Evolutionary conservation across 2,329 filamentous ascomycete genomes (phyloP), one percentile per base, ranked within the genome.

Genomic region (Fonsecaea erecta): DNA sequence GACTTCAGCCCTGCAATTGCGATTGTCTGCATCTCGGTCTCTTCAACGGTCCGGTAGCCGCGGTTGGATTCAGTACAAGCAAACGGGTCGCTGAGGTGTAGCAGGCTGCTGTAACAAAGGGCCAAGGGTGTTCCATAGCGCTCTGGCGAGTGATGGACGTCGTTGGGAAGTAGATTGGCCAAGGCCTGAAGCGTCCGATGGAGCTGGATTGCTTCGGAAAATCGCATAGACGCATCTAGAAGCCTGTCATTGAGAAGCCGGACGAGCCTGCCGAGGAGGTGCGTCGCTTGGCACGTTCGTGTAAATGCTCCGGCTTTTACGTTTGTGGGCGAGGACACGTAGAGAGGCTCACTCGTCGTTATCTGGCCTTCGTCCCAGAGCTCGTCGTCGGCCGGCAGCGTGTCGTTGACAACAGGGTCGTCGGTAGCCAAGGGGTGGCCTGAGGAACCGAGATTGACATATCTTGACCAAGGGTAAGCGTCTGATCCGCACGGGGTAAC

Each of bases 11-110:
- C 71, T 14, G 61, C 68, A 46, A 77, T 75, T 6, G 72, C 66
- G 28, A 74, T 72, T 30, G 75, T 71, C 62, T 77, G 76, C 71
- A 77, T 75, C 43, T 74, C 68, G 1, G 75, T 73, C 63, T 77
- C 74, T 54, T 73, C 71, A 28, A 76, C 73, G 14, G 74, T 73
- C 9, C 66, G 69, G 14, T 71, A 67, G 30, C 71, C 72, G 6
- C 68, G 60, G 18, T 69, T 68, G 8, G 71, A 65, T 52, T 75
- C 73, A 1, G 74, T 74, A 64, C 76, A 77, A 43, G 68, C 65
- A 64, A 76, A 77, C 1, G 68, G 68, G 60, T 77, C 75, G 59
- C 73, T 77, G 3, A 77, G 70, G 24, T 71, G 72, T 21, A 77
- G 65, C 1, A 75, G 62, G 7, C 70, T 72, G n/a, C 71, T 73